These are phyloP conservation scores for Gaertneriomyces semiglobifer DNA, from an alignment of 192 early-diverging fungal genomes.

Conservation along the genomic window DNA sequence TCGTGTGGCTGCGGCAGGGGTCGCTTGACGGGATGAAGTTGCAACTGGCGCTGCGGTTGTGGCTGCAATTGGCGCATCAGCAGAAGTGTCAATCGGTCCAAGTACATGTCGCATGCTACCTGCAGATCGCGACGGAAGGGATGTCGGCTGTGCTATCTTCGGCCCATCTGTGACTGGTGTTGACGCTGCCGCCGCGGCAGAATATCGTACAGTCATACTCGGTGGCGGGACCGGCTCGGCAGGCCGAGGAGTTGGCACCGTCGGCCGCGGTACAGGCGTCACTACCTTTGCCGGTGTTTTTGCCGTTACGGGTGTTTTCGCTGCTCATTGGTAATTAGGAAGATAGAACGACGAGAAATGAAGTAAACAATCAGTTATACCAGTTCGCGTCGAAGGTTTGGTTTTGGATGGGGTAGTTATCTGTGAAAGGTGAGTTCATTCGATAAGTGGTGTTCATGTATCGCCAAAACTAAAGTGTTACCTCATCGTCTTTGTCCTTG, in stretches of 20 bases:
- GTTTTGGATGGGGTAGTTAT: constrained; percentile 17
- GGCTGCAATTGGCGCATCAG: too few species aligned
- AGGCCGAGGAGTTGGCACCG: constrained; percentile 26
- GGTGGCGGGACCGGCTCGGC: constrained; percentile 15
- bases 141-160: too few species aligned
- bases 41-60: not conserved
- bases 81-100: too few species aligned
- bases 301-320: constrained; percentile 22
- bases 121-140: not conserved
- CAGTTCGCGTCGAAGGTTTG: constrained; percentile 11
- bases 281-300: constrained; percentile 27
- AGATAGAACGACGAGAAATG: not conserved
- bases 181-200: constrained; percentile 39
- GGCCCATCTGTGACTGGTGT: not conserved
- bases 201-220: constrained; percentile 30
- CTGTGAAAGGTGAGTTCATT: not conserved
- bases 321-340: constrained; percentile 10
- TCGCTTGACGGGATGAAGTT: not conserved
- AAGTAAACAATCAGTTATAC: constrained; percentile 21
- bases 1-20: not conserved
- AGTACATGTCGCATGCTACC: not conserved
- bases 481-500: constrained; percentile 18
- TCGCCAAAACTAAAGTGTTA: not conserved
- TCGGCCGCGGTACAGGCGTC: constrained; percentile 26
- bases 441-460: not conserved